Percentiles rank a stretch among this genome's conserved stretches.
Evolutionary conservation across 2,329 filamentous ascomycete species (phyloP).

Genomic region (Lecanosticta acicola): DNA sequence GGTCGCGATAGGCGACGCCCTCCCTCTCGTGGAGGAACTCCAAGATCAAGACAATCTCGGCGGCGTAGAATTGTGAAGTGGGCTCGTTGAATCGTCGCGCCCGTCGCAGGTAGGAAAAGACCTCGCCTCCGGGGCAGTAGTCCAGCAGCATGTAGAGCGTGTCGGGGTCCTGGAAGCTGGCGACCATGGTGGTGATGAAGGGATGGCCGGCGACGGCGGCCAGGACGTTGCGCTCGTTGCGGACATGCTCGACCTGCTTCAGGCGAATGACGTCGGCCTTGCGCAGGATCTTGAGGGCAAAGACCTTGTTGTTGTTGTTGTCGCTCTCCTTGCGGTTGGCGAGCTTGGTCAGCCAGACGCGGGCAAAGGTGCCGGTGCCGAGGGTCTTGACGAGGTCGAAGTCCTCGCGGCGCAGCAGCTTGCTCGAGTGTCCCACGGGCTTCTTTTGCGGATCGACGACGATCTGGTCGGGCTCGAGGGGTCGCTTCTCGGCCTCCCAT

Average conservation of each 20-base stretch:
- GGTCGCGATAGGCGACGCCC: slow-evolving; percentile 73
- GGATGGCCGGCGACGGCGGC: slow-evolving; percentile 72
- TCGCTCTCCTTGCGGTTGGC: slow-evolving; percentile 38
- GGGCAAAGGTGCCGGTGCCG: slow-evolving; percentile 71
- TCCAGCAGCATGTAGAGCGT: slow-evolving; percentile 79
- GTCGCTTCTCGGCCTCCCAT: slow-evolving; percentile 43
- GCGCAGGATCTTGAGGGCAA: slow-evolving; percentile 73
- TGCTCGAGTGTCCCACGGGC: slow-evolving; percentile 44
- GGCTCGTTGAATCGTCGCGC: slow-evolving; percentile 73
- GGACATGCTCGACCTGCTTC: slow-evolving; percentile 82
- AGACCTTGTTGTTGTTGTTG: slow-evolving; percentile 56
- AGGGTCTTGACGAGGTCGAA: slow-evolving; percentile 70
- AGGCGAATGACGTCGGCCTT: slow-evolving; percentile 65
- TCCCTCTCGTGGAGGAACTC: slow-evolving; percentile 75
- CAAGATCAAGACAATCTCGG: slow-evolving; percentile 75
- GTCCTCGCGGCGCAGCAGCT: slow-evolving; percentile 50
- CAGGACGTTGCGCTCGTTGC: slow-evolving; percentile 74
- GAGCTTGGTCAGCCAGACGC: slow-evolving; percentile 71
- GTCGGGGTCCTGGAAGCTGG: slow-evolving; percentile 73
- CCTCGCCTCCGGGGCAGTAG: slow-evolving; percentile 76
- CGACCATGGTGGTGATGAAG: slow-evolving; percentile 73
- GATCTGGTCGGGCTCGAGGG: slow-evolving; percentile 41
- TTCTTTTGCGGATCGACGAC: slow-evolving; percentile 40
- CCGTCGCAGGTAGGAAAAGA: slow-evolving; percentile 76
- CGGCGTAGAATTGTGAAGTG: slow-evolving; percentile 74